Conservation (phyloP, 129 eudicot species). For the Flaveria robusta region DNA sequence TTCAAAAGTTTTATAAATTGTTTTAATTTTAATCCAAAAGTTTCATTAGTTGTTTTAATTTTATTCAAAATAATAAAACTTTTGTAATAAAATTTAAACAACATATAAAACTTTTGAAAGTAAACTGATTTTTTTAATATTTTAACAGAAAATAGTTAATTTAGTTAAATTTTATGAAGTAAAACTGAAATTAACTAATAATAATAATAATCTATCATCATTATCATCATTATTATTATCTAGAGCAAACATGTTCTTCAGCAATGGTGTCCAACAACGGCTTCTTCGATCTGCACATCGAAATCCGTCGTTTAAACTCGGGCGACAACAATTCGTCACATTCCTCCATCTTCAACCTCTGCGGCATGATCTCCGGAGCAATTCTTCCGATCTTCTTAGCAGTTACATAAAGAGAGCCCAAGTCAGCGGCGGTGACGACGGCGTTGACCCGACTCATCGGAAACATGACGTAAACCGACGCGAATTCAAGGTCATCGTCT, state of each 20-base stretch:
- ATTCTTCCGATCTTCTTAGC: slow-evolving; percentile 53
- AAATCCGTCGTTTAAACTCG: slow-evolving; percentile 61
- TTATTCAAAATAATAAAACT: no score
- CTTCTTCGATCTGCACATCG: slow-evolving; percentile 80
- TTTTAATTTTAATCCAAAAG: no score
- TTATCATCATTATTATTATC: slow-evolving; percentile 27
- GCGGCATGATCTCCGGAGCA: slow-evolving; percentile 38
- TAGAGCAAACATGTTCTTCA: slow-evolving; percentile 61
- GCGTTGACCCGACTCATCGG: slow-evolving; percentile 66
- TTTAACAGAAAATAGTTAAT: no score
- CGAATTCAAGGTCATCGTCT: slow-evolving; percentile 75
- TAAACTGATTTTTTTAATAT: no score
- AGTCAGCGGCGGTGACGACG: slow-evolving; percentile 56
- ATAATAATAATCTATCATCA: not conserved
- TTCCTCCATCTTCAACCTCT: slow-evolving; percentile 41
- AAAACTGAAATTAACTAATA: no score
- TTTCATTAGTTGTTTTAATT: no score
- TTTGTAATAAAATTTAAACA: no score
- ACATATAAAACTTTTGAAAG: no score
- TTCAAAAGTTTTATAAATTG: no score
- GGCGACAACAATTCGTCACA: slow-evolving; percentile 31
- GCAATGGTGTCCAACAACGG: slow-evolving; percentile 85
- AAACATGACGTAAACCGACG: slow-evolving; percentile 56
- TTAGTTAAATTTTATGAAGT: no score
- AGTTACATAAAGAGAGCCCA: slow-evolving; percentile 52